A percentile compares a stretch with the other conserved stretches of the same genome.
Conservation (phyloP, 2,329 filamentous ascomycete genomes). For the Pezicula neosporulosa region DNA sequence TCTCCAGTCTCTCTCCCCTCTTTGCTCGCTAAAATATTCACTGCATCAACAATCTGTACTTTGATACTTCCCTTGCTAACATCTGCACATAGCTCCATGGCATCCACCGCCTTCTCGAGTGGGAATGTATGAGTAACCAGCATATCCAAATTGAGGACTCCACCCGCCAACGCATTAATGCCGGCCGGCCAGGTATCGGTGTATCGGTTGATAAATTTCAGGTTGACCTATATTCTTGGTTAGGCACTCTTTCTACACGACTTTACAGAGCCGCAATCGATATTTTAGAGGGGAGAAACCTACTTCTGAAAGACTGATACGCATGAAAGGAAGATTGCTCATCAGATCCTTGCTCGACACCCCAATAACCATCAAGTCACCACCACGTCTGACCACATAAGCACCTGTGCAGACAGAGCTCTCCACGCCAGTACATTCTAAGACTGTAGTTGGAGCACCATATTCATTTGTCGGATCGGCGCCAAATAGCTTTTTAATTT, state of each 20-base stretch:
- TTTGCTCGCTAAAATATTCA: constrained; percentile 5
- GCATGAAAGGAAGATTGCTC: constrained; percentile 49
- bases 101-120: constrained; percentile 58
- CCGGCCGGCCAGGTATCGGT: constrained; percentile 67
- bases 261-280: no score
- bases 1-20: no score
- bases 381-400: constrained; percentile 54
- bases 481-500: constrained; percentile 49
- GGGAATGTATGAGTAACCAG: constrained; percentile 62
- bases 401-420: constrained; percentile 57
- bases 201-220: constrained; percentile 70
- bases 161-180: constrained; percentile 56
- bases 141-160: constrained; percentile 57
- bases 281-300: not conserved
- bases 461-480: constrained; percentile 41
- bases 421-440: constrained; percentile 66
- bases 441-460: constrained; percentile 51
- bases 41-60: constrained; percentile 54
- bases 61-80: constrained; percentile 53
- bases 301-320: constrained; percentile 21
- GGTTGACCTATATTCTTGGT: constrained; percentile 48
- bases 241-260: not conserved
- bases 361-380: constrained; percentile 60
- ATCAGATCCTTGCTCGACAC: constrained; percentile 54
- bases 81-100: constrained; percentile 50